Percentiles rank a stretch among this genome's conserved stretches.
These are phyloP conservation scores for Trypanosoma scelopori DNA, from an alignment of 208 protist species.

Conservation along the genomic window DNA sequence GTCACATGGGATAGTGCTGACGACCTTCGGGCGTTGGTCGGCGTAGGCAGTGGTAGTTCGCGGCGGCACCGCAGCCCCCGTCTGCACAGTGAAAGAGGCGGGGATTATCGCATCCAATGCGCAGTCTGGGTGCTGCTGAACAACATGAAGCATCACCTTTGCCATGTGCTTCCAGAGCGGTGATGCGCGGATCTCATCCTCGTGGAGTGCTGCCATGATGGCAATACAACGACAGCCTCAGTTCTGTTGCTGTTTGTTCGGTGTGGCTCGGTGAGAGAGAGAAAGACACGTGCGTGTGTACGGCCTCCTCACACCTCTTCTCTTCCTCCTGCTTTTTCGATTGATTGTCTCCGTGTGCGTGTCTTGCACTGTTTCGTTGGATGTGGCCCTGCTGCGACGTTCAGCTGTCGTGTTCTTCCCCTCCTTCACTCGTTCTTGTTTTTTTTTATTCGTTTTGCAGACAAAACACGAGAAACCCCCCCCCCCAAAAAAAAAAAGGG, in stretches of 20 bases:
- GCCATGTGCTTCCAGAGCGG: slow-evolving; percentile 88
- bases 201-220: slow-evolving; percentile 53
- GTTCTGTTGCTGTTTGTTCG: not conserved
- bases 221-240: not conserved
- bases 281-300: too few relatives aligned
- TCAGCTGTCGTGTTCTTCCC: too few relatives aligned
- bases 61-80: slow-evolving; percentile 64
- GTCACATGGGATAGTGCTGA: slow-evolving; percentile 57
- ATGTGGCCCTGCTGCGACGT: too few relatives aligned
- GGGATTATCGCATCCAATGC: slow-evolving; percentile 68
- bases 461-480: too few relatives aligned
- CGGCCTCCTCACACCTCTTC: too few relatives aligned
- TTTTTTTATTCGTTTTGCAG: too few relatives aligned
- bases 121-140: slow-evolving; percentile 66
- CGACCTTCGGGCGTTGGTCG: slow-evolving; percentile 54
- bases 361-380: too few relatives aligned
- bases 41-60: slow-evolving; percentile 58
- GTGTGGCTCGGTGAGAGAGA: too few relatives aligned
- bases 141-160: slow-evolving; percentile 68
- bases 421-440: too few relatives aligned
- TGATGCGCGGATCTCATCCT: slow-evolving; percentile 62
- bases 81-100: slow-evolving; percentile 69
- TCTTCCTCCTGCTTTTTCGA: too few relatives aligned
- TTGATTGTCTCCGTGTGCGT: too few relatives aligned
- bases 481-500: too few relatives aligned